These are phyloP conservation scores for Pichia manshurica DNA, from an alignment of 805 yeast genomes.

Conservation along the genomic window DNA sequence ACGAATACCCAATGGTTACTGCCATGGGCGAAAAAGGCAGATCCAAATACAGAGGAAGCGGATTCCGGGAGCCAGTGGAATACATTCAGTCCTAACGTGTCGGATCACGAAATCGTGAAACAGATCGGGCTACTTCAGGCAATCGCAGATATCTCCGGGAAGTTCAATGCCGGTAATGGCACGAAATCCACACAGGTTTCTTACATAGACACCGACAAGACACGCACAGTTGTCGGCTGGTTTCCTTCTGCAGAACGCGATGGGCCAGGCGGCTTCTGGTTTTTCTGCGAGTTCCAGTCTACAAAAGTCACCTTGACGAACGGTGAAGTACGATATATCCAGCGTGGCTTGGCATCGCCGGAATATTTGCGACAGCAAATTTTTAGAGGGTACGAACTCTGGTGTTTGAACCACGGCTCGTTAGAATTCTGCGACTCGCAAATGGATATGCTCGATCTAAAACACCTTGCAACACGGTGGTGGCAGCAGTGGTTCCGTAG, in stretches of 20 bases:
- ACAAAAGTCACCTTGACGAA: slow-evolving; percentile 2
- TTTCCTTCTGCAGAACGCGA: slow-evolving; percentile 22
- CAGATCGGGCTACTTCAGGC: slow-evolving; percentile 26
- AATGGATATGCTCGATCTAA: neutral
- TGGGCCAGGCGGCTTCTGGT: slow-evolving; percentile 23
- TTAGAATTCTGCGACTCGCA: slow-evolving; percentile 11
- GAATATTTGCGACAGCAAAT: slow-evolving; percentile 30
- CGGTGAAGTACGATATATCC: slow-evolving; percentile 12
- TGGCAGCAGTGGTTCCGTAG: slow-evolving; percentile 34
- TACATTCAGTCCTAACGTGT: neutral
- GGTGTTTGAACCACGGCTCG: slow-evolving; percentile 31
- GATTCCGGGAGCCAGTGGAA: neutral
- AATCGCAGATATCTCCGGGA: slow-evolving; percentile 22
- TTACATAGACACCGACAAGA: slow-evolving; percentile 30
- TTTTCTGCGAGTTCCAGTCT: slow-evolving; percentile 26
- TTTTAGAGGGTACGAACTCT: slow-evolving; percentile 29
- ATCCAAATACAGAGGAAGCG: no score
- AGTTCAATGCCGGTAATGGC: slow-evolving; percentile 14
- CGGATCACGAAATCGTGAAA: slow-evolving; percentile 11
- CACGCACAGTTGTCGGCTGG: slow-evolving; percentile 28
- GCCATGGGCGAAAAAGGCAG: neutral
- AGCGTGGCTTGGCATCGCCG: slow-evolving; percentile 29
- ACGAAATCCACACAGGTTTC: neutral
- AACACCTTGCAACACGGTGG: slow-evolving; percentile 25
- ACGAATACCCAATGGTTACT: neutral